Evolutionary conservation across 2,329 filamentous ascomycete species (phyloP).

Genomic region (Camptophora hylomeconis): DNA sequence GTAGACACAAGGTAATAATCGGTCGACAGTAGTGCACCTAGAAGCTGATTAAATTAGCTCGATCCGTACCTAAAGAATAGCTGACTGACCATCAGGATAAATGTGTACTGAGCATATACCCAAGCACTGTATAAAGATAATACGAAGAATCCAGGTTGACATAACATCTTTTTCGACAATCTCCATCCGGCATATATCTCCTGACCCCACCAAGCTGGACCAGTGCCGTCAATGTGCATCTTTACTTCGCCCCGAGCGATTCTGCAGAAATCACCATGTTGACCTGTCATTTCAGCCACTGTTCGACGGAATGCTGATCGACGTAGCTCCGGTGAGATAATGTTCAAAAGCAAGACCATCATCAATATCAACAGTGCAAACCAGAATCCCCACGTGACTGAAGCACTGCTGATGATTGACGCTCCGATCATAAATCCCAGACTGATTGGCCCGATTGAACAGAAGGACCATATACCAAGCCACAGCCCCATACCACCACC

Average conservation of each 20-base stretch:
- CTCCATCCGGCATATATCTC: slow-evolving; percentile 59
- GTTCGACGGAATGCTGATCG: slow-evolving; percentile 56
- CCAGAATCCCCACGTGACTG: slow-evolving; percentile 65
- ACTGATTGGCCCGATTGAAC: slow-evolving; percentile 57
- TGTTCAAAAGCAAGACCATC: slow-evolving; percentile 53
- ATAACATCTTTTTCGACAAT: slow-evolving; percentile 56
- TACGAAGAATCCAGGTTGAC: slow-evolving; percentile 60
- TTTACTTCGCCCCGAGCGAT: slow-evolving; percentile 62
- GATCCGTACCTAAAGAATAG: background rate
- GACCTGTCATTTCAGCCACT: slow-evolving; percentile 45
- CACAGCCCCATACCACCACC: slow-evolving; percentile 70
- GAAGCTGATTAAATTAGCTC: slow-evolving; percentile 29
- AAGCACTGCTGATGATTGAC: slow-evolving; percentile 49
- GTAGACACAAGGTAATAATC: slow-evolving; percentile 53
- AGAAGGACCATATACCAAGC: slow-evolving; percentile 68
- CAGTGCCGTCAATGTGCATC: slow-evolving; percentile 59
- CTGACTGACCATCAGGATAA: slow-evolving; percentile 51
- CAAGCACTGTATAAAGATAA: slow-evolving; percentile 61
- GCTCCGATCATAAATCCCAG: slow-evolving; percentile 62
- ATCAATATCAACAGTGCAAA: slow-evolving; percentile 56
- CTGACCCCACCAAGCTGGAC: slow-evolving; percentile 64
- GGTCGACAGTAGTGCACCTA: slow-evolving; percentile 58
- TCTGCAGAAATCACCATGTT: slow-evolving; percentile 22
- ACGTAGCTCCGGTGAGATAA: slow-evolving; percentile 59
- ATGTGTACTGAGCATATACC: slow-evolving; percentile 65